phyloP scores from a whole-genome alignment of 2,329 filamentous ascomycete species.

The Fusarium neocosmosporiellum region DNA sequence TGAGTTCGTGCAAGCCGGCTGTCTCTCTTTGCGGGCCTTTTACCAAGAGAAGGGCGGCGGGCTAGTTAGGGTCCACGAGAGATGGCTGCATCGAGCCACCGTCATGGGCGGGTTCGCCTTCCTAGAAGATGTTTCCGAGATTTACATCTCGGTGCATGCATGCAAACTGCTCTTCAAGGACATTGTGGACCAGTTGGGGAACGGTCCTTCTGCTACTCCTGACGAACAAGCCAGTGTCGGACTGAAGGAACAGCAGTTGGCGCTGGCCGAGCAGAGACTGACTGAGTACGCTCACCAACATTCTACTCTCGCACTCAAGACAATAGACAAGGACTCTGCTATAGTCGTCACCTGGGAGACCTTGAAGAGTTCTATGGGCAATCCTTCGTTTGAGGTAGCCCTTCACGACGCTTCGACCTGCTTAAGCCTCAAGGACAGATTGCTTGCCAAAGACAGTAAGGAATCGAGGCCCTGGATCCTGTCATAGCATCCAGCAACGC shows the following conservation, averaged over 20 bases:
- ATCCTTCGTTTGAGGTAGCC: neutral
- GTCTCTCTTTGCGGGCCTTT: neutral
- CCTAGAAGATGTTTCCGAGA: neutral
- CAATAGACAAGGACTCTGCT: neutral
- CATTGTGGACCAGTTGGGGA: neutral
- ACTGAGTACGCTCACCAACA: neutral
- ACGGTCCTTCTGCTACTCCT: neutral
- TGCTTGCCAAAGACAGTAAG: neutral
- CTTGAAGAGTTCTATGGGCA: neutral
- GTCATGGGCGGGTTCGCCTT: neutral
- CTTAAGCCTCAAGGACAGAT: neutral
- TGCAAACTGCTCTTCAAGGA: neutral
- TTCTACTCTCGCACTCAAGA: neutral
- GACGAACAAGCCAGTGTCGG: neutral
- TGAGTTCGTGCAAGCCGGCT: neutral
- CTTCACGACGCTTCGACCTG: neutral
- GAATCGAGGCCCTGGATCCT: too few relatives aligned
- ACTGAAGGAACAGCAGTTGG: neutral
- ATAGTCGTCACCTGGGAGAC: neutral
- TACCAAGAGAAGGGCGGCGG: neutral
- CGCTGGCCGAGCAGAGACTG: neutral
- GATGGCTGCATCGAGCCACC: conserved; percentile 3
- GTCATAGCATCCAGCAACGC: neutral
- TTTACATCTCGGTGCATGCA: neutral
- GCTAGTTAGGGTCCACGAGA: conserved; percentile 12